phyloP scores from a whole-genome alignment of 108 stramenopile genomes.

The Nitzschia putrida region DNA sequence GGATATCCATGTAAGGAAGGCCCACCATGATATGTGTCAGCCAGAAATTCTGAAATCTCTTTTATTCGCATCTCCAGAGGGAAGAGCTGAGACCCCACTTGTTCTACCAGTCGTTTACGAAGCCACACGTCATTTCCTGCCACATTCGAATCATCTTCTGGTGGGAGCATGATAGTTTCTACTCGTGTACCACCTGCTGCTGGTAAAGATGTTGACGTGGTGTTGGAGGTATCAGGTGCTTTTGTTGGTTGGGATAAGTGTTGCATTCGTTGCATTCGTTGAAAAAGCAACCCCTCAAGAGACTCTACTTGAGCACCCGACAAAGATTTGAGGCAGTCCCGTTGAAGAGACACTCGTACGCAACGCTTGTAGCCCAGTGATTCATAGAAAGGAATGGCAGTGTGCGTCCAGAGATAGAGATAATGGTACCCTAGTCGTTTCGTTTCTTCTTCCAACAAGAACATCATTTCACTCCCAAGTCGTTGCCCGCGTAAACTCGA shows the following conservation, averaged over 20 bases:
- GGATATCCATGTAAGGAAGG: neutral
- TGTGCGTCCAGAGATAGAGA: constrained; percentile 45
- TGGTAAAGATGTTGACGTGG: neutral
- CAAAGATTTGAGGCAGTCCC: constrained; percentile 38
- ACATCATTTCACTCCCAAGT: constrained; percentile 32
- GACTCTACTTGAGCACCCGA: constrained; percentile 20
- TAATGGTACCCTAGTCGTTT: constrained; percentile 43
- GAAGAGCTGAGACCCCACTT: constrained; percentile 20
- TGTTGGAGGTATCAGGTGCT: neutral
- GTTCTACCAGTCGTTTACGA: constrained; percentile 42
- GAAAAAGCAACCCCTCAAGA: constrained; percentile 24
- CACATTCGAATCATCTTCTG: neutral
- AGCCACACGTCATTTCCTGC: constrained; percentile 39
- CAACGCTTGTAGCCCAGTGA: constrained; percentile 28
- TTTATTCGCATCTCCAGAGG: constrained; percentile 12
- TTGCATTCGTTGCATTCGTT: neutral
- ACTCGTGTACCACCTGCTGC: neutral
- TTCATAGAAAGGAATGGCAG: constrained; percentile 39
- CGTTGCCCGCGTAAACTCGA: constrained; percentile 13
- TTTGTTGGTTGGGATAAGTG: neutral
- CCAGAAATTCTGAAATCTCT: constrained; percentile 15
- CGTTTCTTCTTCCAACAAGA: constrained; percentile 31
- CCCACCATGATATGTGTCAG: neutral
- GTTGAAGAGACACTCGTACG: constrained; percentile 36
- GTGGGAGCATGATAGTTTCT: constrained; percentile 31